Conservation (phyloP, 352 stramenopile genomes). For the Globisporangium takayamanum region DNA sequence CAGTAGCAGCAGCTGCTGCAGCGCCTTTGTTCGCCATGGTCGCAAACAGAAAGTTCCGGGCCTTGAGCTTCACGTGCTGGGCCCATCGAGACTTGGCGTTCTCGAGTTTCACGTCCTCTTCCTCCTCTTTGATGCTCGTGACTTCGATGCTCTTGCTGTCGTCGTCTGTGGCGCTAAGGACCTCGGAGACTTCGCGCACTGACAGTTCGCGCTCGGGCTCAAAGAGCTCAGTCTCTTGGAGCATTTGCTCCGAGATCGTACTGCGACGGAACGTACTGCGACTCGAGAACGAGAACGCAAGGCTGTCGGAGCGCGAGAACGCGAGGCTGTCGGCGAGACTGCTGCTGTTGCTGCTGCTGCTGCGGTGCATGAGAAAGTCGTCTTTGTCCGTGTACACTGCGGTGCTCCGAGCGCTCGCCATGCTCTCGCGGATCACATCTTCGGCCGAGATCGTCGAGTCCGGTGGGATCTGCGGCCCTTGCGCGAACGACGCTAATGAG, state of each 20-base stretch:
- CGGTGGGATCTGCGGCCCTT: slow-evolving; percentile 60
- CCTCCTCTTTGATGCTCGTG: slow-evolving; percentile 82
- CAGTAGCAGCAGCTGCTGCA: slow-evolving; percentile 1
- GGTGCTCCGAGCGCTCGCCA: slow-evolving; percentile 70
- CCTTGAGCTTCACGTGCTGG: slow-evolving; percentile 83
- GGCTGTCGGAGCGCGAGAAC: slow-evolving; percentile 39
- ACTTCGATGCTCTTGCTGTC: slow-evolving; percentile 67
- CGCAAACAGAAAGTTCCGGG: slow-evolving; percentile 66
- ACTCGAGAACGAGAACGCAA: slow-evolving; percentile 65
- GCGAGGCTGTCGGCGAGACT: slow-evolving; percentile 31
- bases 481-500: slow-evolving; percentile 38
- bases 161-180: slow-evolving; percentile 56
- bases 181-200: slow-evolving; percentile 61
- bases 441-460: slow-evolving; percentile 82
- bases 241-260: slow-evolving; percentile 81
- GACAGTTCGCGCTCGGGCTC: slow-evolving; percentile 76
- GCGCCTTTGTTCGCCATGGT: slow-evolving; percentile 33
- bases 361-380: slow-evolving; percentile 35
- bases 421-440: slow-evolving; percentile 82
- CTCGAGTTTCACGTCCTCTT: slow-evolving; percentile 76
- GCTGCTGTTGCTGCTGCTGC: slow-evolving; percentile 9
- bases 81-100: slow-evolving; percentile 80
- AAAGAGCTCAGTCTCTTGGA: slow-evolving; percentile 79
- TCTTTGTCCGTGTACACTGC: slow-evolving; percentile 68
- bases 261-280: slow-evolving; percentile 73